These are phyloP conservation scores for Globisporangium yorkense DNA, from an alignment of 352 stramenopile genomes.

Conservation along the genomic window DNA sequence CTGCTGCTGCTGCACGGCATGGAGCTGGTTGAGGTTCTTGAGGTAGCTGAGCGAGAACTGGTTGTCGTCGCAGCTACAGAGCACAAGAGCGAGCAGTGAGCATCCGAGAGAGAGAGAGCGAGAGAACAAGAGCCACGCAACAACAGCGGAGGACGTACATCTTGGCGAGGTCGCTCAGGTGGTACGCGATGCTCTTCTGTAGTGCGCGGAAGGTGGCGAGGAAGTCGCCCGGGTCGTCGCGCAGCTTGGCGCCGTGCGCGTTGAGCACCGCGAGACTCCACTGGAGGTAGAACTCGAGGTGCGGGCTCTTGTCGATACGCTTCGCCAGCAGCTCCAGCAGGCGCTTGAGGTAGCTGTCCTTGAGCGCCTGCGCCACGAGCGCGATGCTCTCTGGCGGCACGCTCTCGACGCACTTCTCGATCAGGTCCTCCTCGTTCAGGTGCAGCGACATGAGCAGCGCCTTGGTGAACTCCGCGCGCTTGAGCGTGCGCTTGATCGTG, in stretches of 20 bases:
- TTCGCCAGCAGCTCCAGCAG: conserved; percentile 92
- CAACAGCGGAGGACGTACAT: conserved; percentile 47
- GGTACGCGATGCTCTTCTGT: conserved; percentile 81
- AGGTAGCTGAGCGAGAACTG: conserved; percentile 87
- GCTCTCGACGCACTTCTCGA: conserved; percentile 89
- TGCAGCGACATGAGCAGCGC: conserved; percentile 96
- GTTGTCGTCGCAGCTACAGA: conserved; percentile 80
- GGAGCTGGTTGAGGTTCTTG: conserved; percentile 57
- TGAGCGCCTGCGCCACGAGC: conserved; percentile 89
- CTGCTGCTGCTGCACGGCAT: conserved; percentile 12
- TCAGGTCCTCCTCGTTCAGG: conserved; percentile 94
- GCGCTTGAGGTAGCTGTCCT: conserved; percentile 89
- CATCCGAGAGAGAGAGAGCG: not conserved
- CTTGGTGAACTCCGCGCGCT: conserved; percentile 85
- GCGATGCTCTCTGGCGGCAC: conserved; percentile 87
- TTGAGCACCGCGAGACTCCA: conserved; percentile 95
- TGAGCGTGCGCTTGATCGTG: conserved; percentile 85
- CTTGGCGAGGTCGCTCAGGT: conserved; percentile 81
- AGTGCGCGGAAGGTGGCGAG: conserved; percentile 78
- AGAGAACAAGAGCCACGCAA: not conserved
- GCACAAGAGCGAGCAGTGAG: conserved; percentile 5
- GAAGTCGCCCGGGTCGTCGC: conserved; percentile 71
- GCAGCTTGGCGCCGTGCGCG: conserved; percentile 86
- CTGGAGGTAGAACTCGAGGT: conserved; percentile 97
- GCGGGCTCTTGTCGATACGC: conserved; percentile 88